Conservation (phyloP, 208 protist genomes). For the Leishmania guyanensis region DNA sequence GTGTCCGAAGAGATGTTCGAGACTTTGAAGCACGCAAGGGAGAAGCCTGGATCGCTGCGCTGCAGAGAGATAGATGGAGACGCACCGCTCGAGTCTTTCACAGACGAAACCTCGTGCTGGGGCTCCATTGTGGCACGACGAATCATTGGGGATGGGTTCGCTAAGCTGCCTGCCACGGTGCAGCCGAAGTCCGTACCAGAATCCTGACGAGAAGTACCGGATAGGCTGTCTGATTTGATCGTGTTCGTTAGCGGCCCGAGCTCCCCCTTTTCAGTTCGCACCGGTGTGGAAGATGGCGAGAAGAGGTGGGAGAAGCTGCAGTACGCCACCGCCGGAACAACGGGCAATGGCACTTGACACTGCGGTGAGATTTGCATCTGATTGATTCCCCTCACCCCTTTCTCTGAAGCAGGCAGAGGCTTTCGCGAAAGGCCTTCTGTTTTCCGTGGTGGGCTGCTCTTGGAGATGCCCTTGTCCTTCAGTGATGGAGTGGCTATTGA, state of each 20-base stretch:
- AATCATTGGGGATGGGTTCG: not conserved
- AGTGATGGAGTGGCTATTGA: not conserved
- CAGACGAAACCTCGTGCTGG: not conserved
- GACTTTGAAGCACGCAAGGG: slow-evolving; percentile 11
- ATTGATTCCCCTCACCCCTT: not conserved
- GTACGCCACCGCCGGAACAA: not conserved
- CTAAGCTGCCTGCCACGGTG: not conserved
- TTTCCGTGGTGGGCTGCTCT: not conserved
- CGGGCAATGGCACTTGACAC: not conserved
- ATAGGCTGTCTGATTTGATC: not conserved
- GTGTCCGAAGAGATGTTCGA: slow-evolving; percentile 4
- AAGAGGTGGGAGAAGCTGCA: not conserved
- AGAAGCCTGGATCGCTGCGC: slow-evolving; percentile 13
- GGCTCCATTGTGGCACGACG: not conserved
- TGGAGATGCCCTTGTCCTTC: not conserved
- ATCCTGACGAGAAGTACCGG: not conserved
- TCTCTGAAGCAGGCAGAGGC: too few relatives aligned
- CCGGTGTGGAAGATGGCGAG: not conserved
- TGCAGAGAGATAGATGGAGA: slow-evolving; percentile 1
- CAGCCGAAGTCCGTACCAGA: not conserved
- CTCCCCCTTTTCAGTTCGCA: not conserved
- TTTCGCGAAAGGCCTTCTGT: not conserved
- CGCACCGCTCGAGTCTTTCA: not conserved
- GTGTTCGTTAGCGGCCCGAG: not conserved
- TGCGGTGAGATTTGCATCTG: not conserved